Evolutionary conservation across 306 rosid genomes (phyloP), one percentile per base, ranked within the genome.

Genomic region (Cicer yamashitae): DNA sequence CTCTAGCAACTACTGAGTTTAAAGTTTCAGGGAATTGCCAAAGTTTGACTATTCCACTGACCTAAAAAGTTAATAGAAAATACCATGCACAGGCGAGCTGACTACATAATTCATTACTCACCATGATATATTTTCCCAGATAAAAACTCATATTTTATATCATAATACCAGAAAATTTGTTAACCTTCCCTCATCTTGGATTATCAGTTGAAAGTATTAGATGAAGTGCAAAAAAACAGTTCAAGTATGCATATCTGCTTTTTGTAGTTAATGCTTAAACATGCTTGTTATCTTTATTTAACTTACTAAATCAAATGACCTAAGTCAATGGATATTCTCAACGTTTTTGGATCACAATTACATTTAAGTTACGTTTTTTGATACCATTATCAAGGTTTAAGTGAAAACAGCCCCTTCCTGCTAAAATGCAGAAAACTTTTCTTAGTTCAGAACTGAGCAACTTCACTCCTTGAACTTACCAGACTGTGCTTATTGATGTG

Each of bases 281-380:
- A 30, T 30, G 34, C 34, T 30, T 30, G 5, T 30, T 30, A 30
- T 30, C 34, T 30, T 30, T 3, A 30, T 30, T 3, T 30, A 30
- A 30, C 59, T 52, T 15, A 7, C 59, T 52, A 7, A 13, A 41
- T 13, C 58, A 37, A 70, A 58, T 57, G 75, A 74, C 50, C 17
- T 7, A 8, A 47, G 20, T 51, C 54, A 44, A 18, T 44, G 10
- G 51, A 73, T 53, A 71, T 67, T 44, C 34, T 34, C 39, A 58
- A 60, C 1, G 17, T 39, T 39, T 73, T 73, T 57, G 25, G 6
- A 20, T 47, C 65, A 30, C 18, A 25, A 7, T 11, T 12, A 14
- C 34, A 58, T 20, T 25, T 18, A 9, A 69, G 34, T n/a, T 41
- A 59, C 25, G 66, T 52, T 68, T 68, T 51, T 44, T 62, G 2